phyloP scores from a whole-genome alignment of 257 asterid genomes.

The Solanum gracilifrons region DNA sequence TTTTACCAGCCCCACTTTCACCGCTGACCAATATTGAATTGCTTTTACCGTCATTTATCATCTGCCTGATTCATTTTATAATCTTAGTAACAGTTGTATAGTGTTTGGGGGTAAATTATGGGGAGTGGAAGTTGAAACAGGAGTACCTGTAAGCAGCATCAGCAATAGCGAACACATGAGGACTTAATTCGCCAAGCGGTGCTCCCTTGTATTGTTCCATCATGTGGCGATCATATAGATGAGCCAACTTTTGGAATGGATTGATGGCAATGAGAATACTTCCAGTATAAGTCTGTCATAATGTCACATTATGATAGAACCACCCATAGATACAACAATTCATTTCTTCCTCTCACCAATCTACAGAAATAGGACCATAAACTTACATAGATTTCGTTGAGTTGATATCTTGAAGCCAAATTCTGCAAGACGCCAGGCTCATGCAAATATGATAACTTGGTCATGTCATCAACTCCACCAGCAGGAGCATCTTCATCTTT shows the following conservation, averaged over 20 bases:
- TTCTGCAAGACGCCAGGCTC: conserved; percentile 11
- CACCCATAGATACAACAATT: background rate
- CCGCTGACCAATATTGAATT: conserved; percentile 17
- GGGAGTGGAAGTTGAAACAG: background rate
- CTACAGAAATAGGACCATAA: background rate
- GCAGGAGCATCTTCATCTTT: conserved; percentile 9
- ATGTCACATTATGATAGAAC: background rate
- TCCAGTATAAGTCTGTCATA: conserved; percentile 17
- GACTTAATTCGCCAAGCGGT: conserved; percentile 10
- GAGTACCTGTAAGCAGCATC: conserved; percentile 12
- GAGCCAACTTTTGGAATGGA: conserved; percentile 16
- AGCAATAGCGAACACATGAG: conserved; percentile 17
- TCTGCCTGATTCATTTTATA: conserved; percentile 1
- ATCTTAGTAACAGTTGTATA: background rate
- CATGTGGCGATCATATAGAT: conserved; percentile 12
- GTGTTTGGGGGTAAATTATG: background rate
- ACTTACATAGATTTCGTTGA: conserved; percentile 9
- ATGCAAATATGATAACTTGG: conserved; percentile 9
- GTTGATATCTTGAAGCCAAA: conserved; percentile 11
- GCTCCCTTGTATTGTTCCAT: conserved; percentile 18
- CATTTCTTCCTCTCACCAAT: background rate
- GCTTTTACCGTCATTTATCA: conserved; percentile 16
- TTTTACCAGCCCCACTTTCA: conserved; percentile 22
- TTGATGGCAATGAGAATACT: conserved; percentile 16
- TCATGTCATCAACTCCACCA: conserved; percentile 13